Evolutionary conservation across 495 filamentous ascomycete genomes (phyloP), one percentile per base, ranked within the genome.

Genomic region (Cercophora newfieldiana): DNA sequence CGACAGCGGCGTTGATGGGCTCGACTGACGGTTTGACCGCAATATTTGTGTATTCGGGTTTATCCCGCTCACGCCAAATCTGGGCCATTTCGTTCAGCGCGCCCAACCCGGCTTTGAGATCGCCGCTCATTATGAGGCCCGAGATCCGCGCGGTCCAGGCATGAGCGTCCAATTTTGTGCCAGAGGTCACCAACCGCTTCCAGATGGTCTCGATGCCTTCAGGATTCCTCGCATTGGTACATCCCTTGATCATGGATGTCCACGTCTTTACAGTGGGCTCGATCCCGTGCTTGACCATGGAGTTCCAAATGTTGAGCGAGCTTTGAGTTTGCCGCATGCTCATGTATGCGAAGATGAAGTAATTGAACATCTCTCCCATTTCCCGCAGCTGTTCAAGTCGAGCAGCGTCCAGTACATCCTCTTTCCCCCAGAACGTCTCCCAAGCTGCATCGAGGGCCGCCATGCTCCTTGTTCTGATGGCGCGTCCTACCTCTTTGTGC

Each of bases 91-190:
- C 82, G 19, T 85, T 72, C n/a, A 92, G 75, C 14, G 85, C 88
- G 12, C 67, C 67, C 16, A 91, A 70, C 6, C 81, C 88, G 14
- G 74, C 76, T 6, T 85, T 67, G 21, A 76, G 50, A 50, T 81
- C 74, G n/a, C 78, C 75, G 58, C 72, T 73, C 48, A 75, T 74
- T 30, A 90, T 83, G 2, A 91, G 75, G 0, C 85, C 87, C 28
- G 79, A 77, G n/a, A 92, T 84, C 26, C 87, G 77, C 1, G 85
- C 81, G 2, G 85, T 88, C 89, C 90, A 92, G 33, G 82, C 79
- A 25, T 68, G 54, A 4, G 66, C 70, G 69, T 91, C 89, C 6
- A 89, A 85, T 69, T 82, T 64, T 0, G 86, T 66, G 0, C 80
- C 82, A 0, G 86, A 81, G 0, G 28, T 65, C 3, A 79, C 37